phyloP scores from a whole-genome alignment of 495 filamentous ascomycete species.

The Trichoderma orchidacearum region DNA sequence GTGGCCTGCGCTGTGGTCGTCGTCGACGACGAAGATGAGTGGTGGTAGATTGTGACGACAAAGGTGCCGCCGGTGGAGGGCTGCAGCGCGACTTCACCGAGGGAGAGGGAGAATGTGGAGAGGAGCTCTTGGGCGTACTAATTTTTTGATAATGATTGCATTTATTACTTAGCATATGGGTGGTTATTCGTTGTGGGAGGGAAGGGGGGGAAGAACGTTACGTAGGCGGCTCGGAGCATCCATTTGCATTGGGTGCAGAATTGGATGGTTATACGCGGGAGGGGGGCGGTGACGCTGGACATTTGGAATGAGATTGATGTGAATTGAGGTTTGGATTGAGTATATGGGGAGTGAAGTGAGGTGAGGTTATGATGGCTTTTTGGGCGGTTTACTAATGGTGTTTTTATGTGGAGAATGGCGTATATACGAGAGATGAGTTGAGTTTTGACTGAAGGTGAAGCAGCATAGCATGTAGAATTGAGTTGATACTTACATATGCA shows the following conservation, averaged over 20 bases:
- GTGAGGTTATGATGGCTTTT: too few species aligned
- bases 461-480: too few species aligned
- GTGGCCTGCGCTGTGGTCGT: constrained; percentile 15
- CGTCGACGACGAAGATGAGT: constrained; percentile 8
- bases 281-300: constrained; percentile 15
- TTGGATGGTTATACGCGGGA: constrained; percentile 58
- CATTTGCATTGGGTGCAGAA: constrained; percentile 85
- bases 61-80: constrained; percentile 80
- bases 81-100: constrained; percentile 85
- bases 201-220: constrained; percentile 15
- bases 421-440: too few species aligned
- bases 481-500: too few species aligned
- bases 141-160: not conserved
- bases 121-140: constrained; percentile 95
- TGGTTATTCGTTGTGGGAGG: not conserved
- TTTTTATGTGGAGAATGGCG: too few species aligned
- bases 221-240: constrained; percentile 78
- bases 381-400: too few species aligned
- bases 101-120: constrained; percentile 75
- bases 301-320: not conserved
- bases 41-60: constrained; percentile 45
- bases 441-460: too few species aligned
- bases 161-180: not conserved
- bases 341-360: too few species aligned
- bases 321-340: too few species aligned